Percentiles rank a stretch among this genome's conserved stretches.
These are phyloP conservation scores for Kuraishia cidri DNA, from an alignment of 805 yeast species.

Conservation along the genomic window DNA sequence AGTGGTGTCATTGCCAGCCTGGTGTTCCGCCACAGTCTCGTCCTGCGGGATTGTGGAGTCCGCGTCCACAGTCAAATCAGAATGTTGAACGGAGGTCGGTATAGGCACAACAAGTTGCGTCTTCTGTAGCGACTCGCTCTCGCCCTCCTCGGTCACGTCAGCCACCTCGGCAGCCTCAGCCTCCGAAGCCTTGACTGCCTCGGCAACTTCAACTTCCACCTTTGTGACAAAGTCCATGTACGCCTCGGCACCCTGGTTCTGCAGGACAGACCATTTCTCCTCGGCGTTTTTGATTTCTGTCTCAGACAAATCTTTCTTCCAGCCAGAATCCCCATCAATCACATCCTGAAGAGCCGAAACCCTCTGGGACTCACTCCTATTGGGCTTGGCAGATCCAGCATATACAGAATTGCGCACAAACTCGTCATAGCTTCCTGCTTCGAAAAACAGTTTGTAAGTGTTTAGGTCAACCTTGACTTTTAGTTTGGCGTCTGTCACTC, in stretches of 20 bases:
- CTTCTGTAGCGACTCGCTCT: neutral
- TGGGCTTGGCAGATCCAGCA: slow-evolving; percentile 15
- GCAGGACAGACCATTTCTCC: slow-evolving; percentile 22
- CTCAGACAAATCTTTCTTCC: slow-evolving; percentile 39
- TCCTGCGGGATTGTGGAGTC: slow-evolving; percentile 7
- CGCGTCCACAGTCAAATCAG: slow-evolving; percentile 5
- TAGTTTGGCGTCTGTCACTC: slow-evolving; percentile 59
- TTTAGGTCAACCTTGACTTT: slow-evolving; percentile 73
- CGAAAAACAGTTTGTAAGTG: slow-evolving; percentile 75
- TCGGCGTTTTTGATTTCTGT: slow-evolving; percentile 20
- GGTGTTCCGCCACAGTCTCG: too few relatives aligned
- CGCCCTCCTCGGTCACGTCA: slow-evolving; percentile 2
- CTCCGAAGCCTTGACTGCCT: neutral
- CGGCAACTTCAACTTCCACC: too few relatives aligned
- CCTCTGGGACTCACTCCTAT: slow-evolving; percentile 7
- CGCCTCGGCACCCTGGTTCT: slow-evolving; percentile 29
- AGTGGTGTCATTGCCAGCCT: neutral
- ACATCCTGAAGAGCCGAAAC: slow-evolving; percentile 22
- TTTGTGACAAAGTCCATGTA: slow-evolving; percentile 25
- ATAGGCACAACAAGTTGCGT: neutral
- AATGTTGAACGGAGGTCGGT: neutral
- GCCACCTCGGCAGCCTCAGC: slow-evolving; percentile 3
- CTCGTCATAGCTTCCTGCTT: slow-evolving; percentile 69
- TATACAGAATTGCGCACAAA: slow-evolving; percentile 56
- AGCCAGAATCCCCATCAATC: slow-evolving; percentile 46